Evolutionary conservation across 2,329 filamentous ascomycete genomes (phyloP), one percentile per base, ranked within the genome.

Genomic region (Epichloe gansuensis): DNA sequence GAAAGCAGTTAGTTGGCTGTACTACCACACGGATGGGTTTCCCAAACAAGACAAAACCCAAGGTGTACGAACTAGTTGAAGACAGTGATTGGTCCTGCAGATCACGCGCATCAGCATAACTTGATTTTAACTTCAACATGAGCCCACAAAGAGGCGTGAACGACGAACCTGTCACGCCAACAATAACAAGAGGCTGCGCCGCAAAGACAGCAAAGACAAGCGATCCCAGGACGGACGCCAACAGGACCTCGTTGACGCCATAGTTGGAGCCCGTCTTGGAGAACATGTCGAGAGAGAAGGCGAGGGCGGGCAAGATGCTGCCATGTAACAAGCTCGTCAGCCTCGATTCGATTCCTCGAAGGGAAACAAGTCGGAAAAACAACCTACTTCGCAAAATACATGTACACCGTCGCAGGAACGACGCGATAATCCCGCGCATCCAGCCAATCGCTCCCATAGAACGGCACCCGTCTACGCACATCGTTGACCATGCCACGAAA

Each of bases 241-340:
- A 74, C n/a, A 95, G 74, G 2, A 93, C 89, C 69, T 95, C 90
- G 65, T 95, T 95, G 54, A 95, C 89, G 49, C 90, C 89, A 62
- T 89, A 95, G 59, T 86, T 86, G 68, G 85, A 85, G 56, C 84
- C 74, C 0, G 88, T 95, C 69, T 91, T 91, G 56, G 84, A 85
- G 64, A 94, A 93, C 90, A 95, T 95, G 68, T 95, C 89, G 51
- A 95, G 76, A 1, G 88, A 93, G 70, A 95, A 95, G 47, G 90
- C 90, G 55, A 95, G 71, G 1, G 90, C 89, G 1, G 90, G 89
- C 12, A 95, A 71, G 62, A 95, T 93, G 70, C 88, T 93, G 62
- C 15, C 11, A 17, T 93, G 62, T 21, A 5, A 12, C 37, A 15
- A 28, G 13, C 28, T 39, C 7, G 15, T 39, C 15, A 13, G 13